These are phyloP conservation scores for Hansenula lynferdii DNA, from an alignment of 1,139 yeast genomes.

Conservation along the genomic window DNA sequence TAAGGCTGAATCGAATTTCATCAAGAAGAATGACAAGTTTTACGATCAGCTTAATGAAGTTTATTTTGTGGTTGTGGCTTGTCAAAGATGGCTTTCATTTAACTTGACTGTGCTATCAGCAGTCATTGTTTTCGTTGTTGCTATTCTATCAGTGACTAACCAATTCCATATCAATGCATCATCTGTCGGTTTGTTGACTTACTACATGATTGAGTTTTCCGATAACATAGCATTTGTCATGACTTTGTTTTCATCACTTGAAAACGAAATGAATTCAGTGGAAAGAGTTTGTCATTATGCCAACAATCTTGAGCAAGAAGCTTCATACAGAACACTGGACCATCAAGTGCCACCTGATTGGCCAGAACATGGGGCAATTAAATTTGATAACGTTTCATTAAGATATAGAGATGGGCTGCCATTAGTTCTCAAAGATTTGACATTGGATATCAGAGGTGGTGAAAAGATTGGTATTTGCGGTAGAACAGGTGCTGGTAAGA, in stretches of 20 bases:
- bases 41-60: slow-evolving; percentile 70
- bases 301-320: slow-evolving; percentile 55
- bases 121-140: slow-evolving; percentile 37
- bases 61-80: slow-evolving; percentile 57
- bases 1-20: slow-evolving; percentile 44
- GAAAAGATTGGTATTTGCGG: no score
- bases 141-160: slow-evolving; percentile 61
- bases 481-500: no score
- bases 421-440: no score
- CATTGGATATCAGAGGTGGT: no score
- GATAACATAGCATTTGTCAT: slow-evolving; percentile 46
- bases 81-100: slow-evolving; percentile 76
- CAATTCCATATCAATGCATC: slow-evolving; percentile 63
- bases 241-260: slow-evolving; percentile 54
- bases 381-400: no score
- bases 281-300: slow-evolving; percentile 71
- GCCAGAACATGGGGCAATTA: no score
- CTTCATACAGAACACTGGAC: no score
- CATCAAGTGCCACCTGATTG: no score
- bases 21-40: slow-evolving; percentile 40
- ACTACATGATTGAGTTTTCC: slow-evolving; percentile 54
- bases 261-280: slow-evolving; percentile 71
- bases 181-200: slow-evolving; percentile 67
- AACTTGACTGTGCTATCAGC: slow-evolving; percentile 55
- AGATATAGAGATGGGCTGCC: no score